These are phyloP conservation scores for Purpureocillium lavendulum DNA, from an alignment of 2,329 filamentous ascomycete genomes.

Conservation along the genomic window DNA sequence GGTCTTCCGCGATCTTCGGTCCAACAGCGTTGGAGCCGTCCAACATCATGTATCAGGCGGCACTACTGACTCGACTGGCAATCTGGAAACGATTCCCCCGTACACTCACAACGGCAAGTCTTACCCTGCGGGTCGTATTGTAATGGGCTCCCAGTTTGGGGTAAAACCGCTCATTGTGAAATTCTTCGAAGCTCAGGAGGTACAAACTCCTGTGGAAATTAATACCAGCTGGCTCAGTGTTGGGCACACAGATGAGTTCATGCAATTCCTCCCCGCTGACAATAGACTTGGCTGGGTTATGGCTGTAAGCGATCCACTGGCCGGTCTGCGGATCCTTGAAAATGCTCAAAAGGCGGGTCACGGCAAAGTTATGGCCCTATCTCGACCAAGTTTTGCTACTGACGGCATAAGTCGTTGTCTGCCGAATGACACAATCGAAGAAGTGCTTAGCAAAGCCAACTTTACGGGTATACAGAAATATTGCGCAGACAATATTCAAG, in stretches of 20 bases:
- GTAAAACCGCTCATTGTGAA: constrained; percentile 10
- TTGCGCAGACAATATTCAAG: constrained; percentile 12
- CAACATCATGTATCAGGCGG: constrained; percentile 18
- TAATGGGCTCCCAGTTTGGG: constrained; percentile 9
- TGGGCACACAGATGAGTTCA: constrained; percentile 18
- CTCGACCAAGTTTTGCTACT: neutral
- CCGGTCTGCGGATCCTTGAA: constrained; percentile 15
- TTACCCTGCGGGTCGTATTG: constrained; percentile 13
- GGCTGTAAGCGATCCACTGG: constrained; percentile 12
- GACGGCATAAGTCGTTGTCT: neutral
- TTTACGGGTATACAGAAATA: constrained; percentile 4
- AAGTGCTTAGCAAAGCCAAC: neutral
- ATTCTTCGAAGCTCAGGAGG: constrained; percentile 23
- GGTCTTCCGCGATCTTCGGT: constrained; percentile 10
- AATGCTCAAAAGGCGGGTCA: constrained; percentile 13
- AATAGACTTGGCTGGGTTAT: constrained; percentile 17
- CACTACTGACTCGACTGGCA: constrained; percentile 17
- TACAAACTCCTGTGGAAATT: constrained; percentile 23
- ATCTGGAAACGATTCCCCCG: constrained; percentile 30
- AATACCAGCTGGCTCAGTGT: constrained; percentile 16
- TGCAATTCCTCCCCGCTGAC: constrained; percentile 18
- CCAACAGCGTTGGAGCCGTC: constrained; percentile 20
- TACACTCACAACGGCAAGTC: constrained; percentile 10
- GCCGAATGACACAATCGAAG: constrained; percentile 1
- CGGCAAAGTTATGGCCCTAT: constrained; percentile 8